Conservation (phyloP, 768 basidiomycete genomes). For the Suillus luteus region DNA sequence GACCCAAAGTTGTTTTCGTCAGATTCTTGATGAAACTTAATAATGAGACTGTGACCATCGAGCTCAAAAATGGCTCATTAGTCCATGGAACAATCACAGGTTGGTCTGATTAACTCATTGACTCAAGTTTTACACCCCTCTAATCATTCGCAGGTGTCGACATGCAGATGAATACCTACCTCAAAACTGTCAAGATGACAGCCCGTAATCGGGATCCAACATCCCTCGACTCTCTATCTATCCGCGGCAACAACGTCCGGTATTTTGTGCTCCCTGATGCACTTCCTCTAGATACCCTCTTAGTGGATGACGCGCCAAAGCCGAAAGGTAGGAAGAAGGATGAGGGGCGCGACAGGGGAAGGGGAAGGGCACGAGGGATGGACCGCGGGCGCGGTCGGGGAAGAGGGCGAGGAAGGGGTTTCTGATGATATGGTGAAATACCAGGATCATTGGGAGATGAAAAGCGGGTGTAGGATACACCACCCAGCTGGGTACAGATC, state of each 20-base stretch:
- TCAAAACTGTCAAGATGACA: conserved; percentile 98
- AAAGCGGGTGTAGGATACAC: neutral
- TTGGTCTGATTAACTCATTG: conserved; percentile 37
- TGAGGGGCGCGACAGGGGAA: conserved; percentile 62
- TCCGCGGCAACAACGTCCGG: conserved; percentile 95
- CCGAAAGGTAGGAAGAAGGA: conserved; percentile 94
- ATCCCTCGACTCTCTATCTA: conserved; percentile 86
- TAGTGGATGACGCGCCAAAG: conserved; percentile 97
- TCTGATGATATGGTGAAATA: conserved; percentile 19
- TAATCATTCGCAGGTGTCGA: conserved; percentile 73
- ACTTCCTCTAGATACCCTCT: conserved; percentile 90
- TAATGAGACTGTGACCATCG: conserved; percentile 98
- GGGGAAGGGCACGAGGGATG: conserved; percentile 56
- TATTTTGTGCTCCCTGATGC: conserved; percentile 99
- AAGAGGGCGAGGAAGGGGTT: conserved; percentile 49
- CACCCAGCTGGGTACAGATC: neutral
- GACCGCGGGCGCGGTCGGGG: conserved; percentile 59
- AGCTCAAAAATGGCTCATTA: conserved; percentile 95
- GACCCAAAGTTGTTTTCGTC: conserved; percentile 20
- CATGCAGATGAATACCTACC: conserved; percentile 99
- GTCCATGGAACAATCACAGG: conserved; percentile 99
- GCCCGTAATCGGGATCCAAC: conserved; percentile 85
- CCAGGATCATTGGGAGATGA: neutral
- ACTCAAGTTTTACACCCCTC: conserved; percentile 11
- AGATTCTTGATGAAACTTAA: conserved; percentile 99